Evolutionary conservation across 495 filamentous ascomycete genomes (phyloP), one percentile per base, ranked within the genome.

Genomic region (Neurospora hispaniola): DNA sequence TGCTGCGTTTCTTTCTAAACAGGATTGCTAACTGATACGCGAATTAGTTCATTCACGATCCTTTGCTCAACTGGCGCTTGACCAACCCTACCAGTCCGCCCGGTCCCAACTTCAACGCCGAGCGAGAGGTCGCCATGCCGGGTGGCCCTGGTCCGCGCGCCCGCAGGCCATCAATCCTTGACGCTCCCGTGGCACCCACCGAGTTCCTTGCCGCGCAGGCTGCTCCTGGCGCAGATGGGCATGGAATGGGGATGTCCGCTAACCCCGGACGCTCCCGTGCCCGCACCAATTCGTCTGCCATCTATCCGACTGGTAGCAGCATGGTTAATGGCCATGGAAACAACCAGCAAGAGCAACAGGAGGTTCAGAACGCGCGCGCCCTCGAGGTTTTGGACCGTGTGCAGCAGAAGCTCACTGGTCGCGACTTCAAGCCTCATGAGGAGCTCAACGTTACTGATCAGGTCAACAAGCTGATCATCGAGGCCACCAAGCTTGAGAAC

Each of bases 401-500:
- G 27, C 91, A 92, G 82, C 94, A 97, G 81, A 99, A 99, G 84
- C 84, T 99, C 74, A 98, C 94, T 5, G 89, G 89, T 41, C 87
- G 86, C 31, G 88, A 90, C 78, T 90, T 90, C 78, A 90, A 89
- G 73, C 83, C 85, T 0, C 83, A 87, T 12, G 93, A 94, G 74
- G 96, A 98, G 82, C 85, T 99, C 72, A 90, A 88, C 70, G 89
- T 96, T n/a, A 90, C 91, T 20, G 88, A 90, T 44, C 96, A 98
- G 81, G 96, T 99, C 3, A 94, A 97, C 79, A 95, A 94, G 81
- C 82, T 98, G 77, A 91, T 98, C 73, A 90, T 90, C 42, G 95
- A 99, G 82, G 96, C 96, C 23, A 98, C 96, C 7, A 98, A 93
- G 76, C 85, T 98, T 66, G 96, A 98, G 85, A 98, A 98, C 82